Evolutionary conservation across 345 rosid genomes (phyloP).

Genomic region (Gossypium ekmanianum): DNA sequence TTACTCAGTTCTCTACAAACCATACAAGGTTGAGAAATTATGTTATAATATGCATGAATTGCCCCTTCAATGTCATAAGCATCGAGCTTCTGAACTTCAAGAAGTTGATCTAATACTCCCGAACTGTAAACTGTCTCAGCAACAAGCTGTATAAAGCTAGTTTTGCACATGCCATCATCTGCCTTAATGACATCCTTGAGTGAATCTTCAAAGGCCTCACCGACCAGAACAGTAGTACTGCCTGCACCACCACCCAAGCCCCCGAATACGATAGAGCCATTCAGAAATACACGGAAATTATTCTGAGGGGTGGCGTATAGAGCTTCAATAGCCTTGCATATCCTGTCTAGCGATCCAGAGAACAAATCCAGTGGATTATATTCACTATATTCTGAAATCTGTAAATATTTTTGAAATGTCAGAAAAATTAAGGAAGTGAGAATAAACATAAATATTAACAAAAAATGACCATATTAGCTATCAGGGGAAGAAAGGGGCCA

Average conservation of each 20-base stretch:
- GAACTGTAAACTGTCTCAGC: slow-evolving; percentile 55
- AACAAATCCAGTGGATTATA: slow-evolving; percentile 89
- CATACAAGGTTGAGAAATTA: slow-evolving; percentile 61
- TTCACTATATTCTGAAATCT: slow-evolving; percentile 69
- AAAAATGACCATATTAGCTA: not conserved
- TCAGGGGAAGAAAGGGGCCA: too few relatives aligned
- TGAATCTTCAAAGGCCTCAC: slow-evolving; percentile 51
- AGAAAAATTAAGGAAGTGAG: not conserved
- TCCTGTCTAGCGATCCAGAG: slow-evolving; percentile 77
- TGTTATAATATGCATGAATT: slow-evolving; percentile 75
- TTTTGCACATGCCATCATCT: slow-evolving; percentile 48
- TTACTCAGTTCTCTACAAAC: slow-evolving; percentile 47
- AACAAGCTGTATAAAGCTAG: slow-evolving; percentile 61
- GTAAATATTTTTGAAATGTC: slow-evolving; percentile 21
- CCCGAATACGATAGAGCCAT: slow-evolving; percentile 79
- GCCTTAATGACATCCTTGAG: slow-evolving; percentile 55
- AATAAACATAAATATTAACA: not conserved
- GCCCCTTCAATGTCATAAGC: slow-evolving; percentile 74
- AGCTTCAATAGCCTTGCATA: slow-evolving; percentile 61
- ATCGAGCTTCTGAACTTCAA: slow-evolving; percentile 77
- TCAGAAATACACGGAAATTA: slow-evolving; percentile 79
- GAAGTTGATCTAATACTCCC: slow-evolving; percentile 63
- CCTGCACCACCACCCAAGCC: slow-evolving; percentile 58
- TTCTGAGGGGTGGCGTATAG: slow-evolving; percentile 73
- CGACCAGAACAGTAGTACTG: slow-evolving; percentile 35